Evolutionary conservation across 768 basidiomycete species (phyloP).

Genomic region (Inosperma sp.): DNA sequence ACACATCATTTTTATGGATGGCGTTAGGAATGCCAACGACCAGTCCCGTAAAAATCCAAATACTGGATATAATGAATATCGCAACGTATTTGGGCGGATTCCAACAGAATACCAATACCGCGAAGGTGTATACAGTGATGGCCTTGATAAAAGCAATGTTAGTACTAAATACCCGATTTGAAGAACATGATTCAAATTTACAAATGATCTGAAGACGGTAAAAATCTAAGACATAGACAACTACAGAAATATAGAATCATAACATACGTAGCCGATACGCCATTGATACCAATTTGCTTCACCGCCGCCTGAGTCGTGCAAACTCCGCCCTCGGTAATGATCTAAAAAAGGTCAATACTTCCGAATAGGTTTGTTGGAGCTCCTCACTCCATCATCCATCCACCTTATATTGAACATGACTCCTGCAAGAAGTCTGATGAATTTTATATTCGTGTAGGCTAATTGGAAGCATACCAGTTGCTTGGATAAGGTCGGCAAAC

Average conservation of each 20-base stretch:
- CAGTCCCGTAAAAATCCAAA: slow-evolving; percentile 40
- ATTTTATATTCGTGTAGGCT: not conserved
- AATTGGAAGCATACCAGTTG: slow-evolving; percentile 28
- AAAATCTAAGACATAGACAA: slow-evolving; percentile 12
- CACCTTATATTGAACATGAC: slow-evolving; percentile 42
- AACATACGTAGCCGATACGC: slow-evolving; percentile 40
- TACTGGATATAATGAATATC: slow-evolving; percentile 28
- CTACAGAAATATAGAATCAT: not conserved
- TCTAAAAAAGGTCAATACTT: slow-evolving; percentile 14
- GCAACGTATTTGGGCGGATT: slow-evolving; percentile 28
- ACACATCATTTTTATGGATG: slow-evolving; percentile 30
- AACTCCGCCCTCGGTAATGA: slow-evolving; percentile 32
- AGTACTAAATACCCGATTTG: not conserved
- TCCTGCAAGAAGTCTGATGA: slow-evolving; percentile 17
- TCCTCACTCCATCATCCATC: slow-evolving; percentile 31
- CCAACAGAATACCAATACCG: slow-evolving; percentile 43
- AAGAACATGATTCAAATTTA: slow-evolving; percentile 12
- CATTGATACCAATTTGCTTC: slow-evolving; percentile 48
- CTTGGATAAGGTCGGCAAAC: slow-evolving; percentile 45
- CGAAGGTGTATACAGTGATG: slow-evolving; percentile 49
- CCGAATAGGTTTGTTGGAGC: not conserved
- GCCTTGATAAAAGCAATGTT: slow-evolving; percentile 22
- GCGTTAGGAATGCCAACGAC: slow-evolving; percentile 37
- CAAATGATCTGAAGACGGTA: slow-evolving; percentile 19
- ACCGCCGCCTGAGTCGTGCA: slow-evolving; percentile 45